Percentiles rank a stretch among this genome's conserved stretches.
phyloP scores from a whole-genome alignment of 148 eudicot species.

The Fallopia convolvulus region DNA sequence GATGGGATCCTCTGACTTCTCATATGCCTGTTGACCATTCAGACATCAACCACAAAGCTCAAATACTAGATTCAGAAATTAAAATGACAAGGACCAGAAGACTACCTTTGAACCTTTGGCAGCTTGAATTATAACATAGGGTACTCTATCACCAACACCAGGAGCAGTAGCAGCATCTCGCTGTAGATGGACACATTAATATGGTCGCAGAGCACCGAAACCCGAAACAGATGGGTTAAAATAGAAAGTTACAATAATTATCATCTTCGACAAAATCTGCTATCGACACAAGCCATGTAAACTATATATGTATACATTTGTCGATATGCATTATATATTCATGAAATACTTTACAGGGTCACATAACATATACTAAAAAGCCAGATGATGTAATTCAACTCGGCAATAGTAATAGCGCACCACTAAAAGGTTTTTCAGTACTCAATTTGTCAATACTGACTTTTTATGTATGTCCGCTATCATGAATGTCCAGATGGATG shows the following conservation, averaged over 20 bases:
- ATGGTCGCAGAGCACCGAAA: background rate
- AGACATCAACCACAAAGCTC: slow-evolving; percentile 12
- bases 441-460: background rate
- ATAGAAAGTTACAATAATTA: background rate
- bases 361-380: too few relatives aligned
- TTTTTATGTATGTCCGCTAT: background rate
- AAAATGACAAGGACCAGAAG: background rate
- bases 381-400: background rate
- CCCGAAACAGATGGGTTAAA: background rate
- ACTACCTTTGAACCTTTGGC: slow-evolving; percentile 98
- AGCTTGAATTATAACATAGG: slow-evolving; percentile 91
- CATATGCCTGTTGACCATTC: slow-evolving; percentile 75
- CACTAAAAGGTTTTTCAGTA: background rate
- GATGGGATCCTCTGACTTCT: slow-evolving; percentile 96
- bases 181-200: slow-evolving; percentile 25
- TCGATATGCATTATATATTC: background rate
- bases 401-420: background rate
- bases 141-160: slow-evolving; percentile 95
- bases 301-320: background rate
- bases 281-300: too few relatives aligned
- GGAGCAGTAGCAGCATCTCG: slow-evolving; percentile 99
- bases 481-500: background rate
- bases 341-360: background rate
- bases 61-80: slow-evolving; percentile 9
- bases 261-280: too few relatives aligned